phyloP scores from a whole-genome alignment of 2,329 filamentous ascomycete genomes.

The Talaromyces sp. region DNA sequence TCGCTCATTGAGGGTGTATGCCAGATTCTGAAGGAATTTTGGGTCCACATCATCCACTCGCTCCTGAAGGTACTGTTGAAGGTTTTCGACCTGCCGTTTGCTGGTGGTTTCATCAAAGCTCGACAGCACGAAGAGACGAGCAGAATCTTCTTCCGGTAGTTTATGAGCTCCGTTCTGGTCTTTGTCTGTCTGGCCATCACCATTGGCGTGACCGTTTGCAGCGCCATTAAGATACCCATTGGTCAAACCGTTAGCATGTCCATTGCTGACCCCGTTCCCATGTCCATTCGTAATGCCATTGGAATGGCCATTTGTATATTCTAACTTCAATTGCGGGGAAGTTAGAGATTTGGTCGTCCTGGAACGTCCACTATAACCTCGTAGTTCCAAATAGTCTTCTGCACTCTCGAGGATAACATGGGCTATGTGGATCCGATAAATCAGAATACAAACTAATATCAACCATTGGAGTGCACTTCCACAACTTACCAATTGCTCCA shows the following conservation, averaged over 20 bases:
- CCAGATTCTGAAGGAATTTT: neutral
- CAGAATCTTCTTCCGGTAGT: neutral
- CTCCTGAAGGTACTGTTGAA: neutral
- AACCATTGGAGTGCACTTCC: neutral
- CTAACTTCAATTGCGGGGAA: neutral
- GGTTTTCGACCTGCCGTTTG: neutral
- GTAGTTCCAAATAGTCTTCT: constrained; percentile 2
- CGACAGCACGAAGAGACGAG: neutral
- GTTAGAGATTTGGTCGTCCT: neutral
- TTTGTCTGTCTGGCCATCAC: neutral
- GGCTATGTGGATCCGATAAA: constrained; percentile 21
- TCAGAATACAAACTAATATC: neutral
- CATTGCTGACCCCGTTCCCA: neutral
- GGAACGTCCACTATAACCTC: neutral
- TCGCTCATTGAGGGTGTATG: neutral
- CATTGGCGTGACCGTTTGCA: neutral
- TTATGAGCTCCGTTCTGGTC: neutral
- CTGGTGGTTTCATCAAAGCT: neutral
- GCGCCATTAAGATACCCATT: too few relatives aligned
- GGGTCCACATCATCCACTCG: neutral
- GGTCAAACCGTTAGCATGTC: too few relatives aligned
- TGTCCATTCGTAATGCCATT: neutral
- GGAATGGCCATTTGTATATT: neutral
- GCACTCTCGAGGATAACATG: constrained; percentile 31
- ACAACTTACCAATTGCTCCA: constrained; percentile 16